Conservation (phyloP, 2,329 filamentous ascomycete species). For the Didymella sp. region DNA sequence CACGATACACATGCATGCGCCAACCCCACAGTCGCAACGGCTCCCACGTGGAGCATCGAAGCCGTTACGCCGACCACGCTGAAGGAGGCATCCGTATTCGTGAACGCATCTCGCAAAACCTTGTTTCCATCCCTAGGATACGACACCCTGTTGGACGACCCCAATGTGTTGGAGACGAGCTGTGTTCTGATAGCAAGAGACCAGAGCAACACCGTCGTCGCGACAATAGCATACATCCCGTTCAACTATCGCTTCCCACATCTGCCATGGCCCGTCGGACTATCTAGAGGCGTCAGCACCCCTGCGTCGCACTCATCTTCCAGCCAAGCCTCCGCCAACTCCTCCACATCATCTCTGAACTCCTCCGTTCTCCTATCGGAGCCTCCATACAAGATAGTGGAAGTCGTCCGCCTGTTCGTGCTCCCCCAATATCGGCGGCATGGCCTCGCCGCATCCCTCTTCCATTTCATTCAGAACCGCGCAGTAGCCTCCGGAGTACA, state of each 20-base stretch:
- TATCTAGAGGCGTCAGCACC: background rate
- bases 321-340: background rate
- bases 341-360: slow-evolving; percentile 3
- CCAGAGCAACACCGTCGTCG: background rate
- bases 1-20: slow-evolving; percentile 8
- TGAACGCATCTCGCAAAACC: slow-evolving; percentile 14
- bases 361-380: background rate
- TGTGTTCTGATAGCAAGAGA: slow-evolving; percentile 4
- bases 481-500: slow-evolving; percentile 11
- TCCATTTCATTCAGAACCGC: slow-evolving; percentile 4
- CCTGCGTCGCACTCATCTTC: background rate
- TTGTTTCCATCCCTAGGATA: slow-evolving; percentile 15
- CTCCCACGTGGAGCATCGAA: slow-evolving; percentile 13
- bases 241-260: slow-evolving; percentile 14
- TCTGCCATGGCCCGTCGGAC: slow-evolving; percentile 1
- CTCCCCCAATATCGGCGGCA: slow-evolving; percentile 17
- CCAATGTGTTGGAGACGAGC: background rate
- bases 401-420: slow-evolving; percentile 26
- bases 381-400: slow-evolving; percentile 4
- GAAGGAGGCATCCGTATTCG: slow-evolving; percentile 7
- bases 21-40: background rate
- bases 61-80: slow-evolving; percentile 3
- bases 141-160: slow-evolving; percentile 4
- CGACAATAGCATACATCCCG: slow-evolving; percentile 5
- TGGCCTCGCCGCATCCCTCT: slow-evolving; percentile 20